phyloP scores from a whole-genome alignment of 331 rosid species.

The Malus hybrid region DNA sequence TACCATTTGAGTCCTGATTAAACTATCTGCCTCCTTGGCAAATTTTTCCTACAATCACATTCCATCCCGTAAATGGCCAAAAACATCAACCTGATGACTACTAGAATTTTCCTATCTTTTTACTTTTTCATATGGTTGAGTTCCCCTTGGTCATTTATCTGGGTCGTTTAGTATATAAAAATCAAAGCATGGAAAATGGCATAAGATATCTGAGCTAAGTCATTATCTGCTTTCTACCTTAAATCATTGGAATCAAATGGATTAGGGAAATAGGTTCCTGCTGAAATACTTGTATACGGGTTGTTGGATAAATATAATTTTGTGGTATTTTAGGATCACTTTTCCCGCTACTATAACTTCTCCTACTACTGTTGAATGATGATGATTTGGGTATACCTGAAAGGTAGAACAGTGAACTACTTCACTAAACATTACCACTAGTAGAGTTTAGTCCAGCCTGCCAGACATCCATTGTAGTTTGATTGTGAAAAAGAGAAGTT shows the following conservation, averaged over 20 bases:
- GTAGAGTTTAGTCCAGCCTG: neutral
- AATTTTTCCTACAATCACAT: neutral
- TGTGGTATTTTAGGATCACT: neutral
- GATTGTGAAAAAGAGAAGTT: neutral
- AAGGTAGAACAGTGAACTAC: neutral
- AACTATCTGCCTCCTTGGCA: neutral
- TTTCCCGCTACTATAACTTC: neutral
- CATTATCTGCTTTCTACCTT: neutral
- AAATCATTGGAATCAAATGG: neutral
- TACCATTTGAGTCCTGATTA: neutral
- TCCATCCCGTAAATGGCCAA: neutral
- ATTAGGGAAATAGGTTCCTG: neutral
- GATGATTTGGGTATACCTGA: neutral
- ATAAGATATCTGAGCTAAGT: neutral
- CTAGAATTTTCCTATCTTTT: neutral
- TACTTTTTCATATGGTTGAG: neutral
- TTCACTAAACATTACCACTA: neutral
- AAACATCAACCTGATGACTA: neutral
- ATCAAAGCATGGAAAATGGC: neutral
- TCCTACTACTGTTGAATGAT: neutral
- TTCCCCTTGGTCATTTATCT: neutral
- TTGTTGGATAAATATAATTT: neutral
- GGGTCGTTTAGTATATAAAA: neutral
- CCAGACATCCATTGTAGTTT: neutral
- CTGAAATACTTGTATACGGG: neutral